Evolutionary conservation across 1,139 yeast species (phyloP).

Genomic region (Chernovozyma aurita): DNA sequence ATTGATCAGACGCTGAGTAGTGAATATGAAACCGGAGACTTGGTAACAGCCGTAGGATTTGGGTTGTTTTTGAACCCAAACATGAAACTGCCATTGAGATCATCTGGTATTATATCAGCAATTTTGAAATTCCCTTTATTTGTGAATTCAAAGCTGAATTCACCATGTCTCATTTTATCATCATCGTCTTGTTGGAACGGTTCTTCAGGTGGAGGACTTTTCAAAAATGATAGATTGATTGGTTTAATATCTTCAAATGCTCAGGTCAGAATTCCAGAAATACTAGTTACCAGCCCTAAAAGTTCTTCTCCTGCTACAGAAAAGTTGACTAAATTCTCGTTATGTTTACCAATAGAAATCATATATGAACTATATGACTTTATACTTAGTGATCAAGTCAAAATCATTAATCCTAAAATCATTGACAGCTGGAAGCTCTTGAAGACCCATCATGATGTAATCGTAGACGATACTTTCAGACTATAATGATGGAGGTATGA

Average conservation of each 20-base stretch:
- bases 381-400: slow-evolving; percentile 1
- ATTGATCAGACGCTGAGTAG: background rate
- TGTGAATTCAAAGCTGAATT: slow-evolving; percentile 5
- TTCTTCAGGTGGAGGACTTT: slow-evolving; percentile 68
- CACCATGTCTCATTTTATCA: slow-evolving; percentile 41
- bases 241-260: slow-evolving; percentile 68
- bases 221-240: slow-evolving; percentile 34
- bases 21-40: slow-evolving; percentile 22
- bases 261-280: slow-evolving; percentile 23
- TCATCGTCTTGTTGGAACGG: slow-evolving; percentile 76
- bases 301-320: slow-evolving; percentile 14
- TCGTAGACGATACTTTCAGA: slow-evolving; percentile 9
- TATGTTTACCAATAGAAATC: slow-evolving; percentile 27
- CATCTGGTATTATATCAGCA: slow-evolving; percentile 42
- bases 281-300: slow-evolving; percentile 4
- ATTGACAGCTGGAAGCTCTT: slow-evolving; percentile 22
- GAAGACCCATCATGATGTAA: slow-evolving; percentile 19
- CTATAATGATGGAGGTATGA: no score
- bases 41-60: slow-evolving; percentile 49
- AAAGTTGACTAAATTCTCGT: slow-evolving; percentile 24
- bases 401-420: slow-evolving; percentile 15
- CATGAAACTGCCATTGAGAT: slow-evolving; percentile 32
- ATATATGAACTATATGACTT: slow-evolving; percentile 16
- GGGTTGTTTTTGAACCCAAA: slow-evolving; percentile 44
- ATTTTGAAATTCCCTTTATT: slow-evolving; percentile 13